Percentiles rank a stretch among this genome's conserved stretches.
Conservation (phyloP, 2,329 filamentous ascomycete genomes). For the Coccinonectria pachysandricola region DNA sequence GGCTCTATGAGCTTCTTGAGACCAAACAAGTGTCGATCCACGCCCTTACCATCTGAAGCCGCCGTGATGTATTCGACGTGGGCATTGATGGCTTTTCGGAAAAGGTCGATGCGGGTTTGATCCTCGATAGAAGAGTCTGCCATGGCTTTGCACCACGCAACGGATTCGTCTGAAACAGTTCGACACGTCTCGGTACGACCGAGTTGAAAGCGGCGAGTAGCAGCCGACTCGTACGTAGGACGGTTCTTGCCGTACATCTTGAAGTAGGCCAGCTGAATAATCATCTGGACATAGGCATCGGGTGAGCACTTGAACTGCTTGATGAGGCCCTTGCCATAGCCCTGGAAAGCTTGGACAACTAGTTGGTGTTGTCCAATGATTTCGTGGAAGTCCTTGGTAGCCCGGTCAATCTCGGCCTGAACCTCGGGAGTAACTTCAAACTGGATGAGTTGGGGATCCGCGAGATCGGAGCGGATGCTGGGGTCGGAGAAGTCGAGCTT, state of each 20-base stretch:
- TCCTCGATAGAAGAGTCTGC: slow-evolving; percentile 54
- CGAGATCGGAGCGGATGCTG: slow-evolving; percentile 66
- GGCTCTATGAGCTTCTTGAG: slow-evolving; percentile 80
- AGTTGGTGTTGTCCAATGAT: slow-evolving; percentile 85
- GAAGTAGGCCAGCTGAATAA: slow-evolving; percentile 95
- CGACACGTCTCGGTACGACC: slow-evolving; percentile 96
- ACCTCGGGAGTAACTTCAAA: slow-evolving; percentile 71
- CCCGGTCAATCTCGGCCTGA: slow-evolving; percentile 66
- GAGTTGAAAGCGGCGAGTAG: slow-evolving; percentile 89
- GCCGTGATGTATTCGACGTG: slow-evolving; percentile 88
- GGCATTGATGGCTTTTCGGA: slow-evolving; percentile 69
- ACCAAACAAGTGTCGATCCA: slow-evolving; percentile 94
- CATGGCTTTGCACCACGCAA: slow-evolving; percentile 85
- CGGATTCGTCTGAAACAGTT: slow-evolving; percentile 79
- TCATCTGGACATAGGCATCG: slow-evolving; percentile 95
- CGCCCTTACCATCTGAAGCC: slow-evolving; percentile 84
- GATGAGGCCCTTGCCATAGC: slow-evolving; percentile 95
- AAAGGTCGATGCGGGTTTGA: slow-evolving; percentile 58
- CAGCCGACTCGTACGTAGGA: slow-evolving; percentile 93
- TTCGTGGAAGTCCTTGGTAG: slow-evolving; percentile 65
- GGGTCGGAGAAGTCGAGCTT: slow-evolving; percentile 83
- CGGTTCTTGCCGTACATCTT: slow-evolving; percentile 99
- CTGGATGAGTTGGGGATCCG: slow-evolving; percentile 66
- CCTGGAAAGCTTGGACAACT: slow-evolving; percentile 89
- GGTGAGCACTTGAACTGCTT: slow-evolving; percentile 99